Percentiles rank a stretch among this genome's conserved stretches.
Conservation (phyloP, 768 basidiomycete genomes). For the Tricholoma bakamatsutake region DNA sequence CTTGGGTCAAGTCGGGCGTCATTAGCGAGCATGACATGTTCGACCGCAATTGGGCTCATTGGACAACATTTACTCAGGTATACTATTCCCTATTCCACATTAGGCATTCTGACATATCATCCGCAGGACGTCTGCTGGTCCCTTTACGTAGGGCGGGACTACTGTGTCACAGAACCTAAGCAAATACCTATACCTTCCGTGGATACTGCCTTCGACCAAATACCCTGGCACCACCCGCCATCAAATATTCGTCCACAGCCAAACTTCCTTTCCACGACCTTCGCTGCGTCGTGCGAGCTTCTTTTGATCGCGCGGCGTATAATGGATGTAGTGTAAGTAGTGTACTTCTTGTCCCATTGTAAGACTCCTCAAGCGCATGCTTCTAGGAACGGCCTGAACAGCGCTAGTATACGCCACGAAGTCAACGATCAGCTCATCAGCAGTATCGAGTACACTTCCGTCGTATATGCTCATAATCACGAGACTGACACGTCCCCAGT, state of each 20-base stretch:
- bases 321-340: constrained; percentile 51
- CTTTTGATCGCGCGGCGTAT: constrained; percentile 43
- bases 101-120: background rate
- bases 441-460: constrained; percentile 41
- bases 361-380: background rate
- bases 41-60: constrained; percentile 56
- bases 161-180: constrained; percentile 37
- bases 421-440: constrained; percentile 43
- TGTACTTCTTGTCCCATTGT: background rate
- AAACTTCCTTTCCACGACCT: constrained; percentile 39
- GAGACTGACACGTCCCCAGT: constrained; percentile 18
- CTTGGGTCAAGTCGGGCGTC: constrained; percentile 47
- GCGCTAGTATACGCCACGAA: constrained; percentile 31
- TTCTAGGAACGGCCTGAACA: constrained; percentile 38
- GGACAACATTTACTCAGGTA: constrained; percentile 53
- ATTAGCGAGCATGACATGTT: constrained; percentile 48
- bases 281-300: constrained; percentile 44
- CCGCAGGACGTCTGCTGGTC: constrained; percentile 58
- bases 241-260: constrained; percentile 35
- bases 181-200: constrained; percentile 42
- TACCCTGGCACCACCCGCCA: constrained; percentile 38
- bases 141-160: constrained; percentile 59
- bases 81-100: background rate
- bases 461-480: background rate
- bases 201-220: constrained; percentile 42